Percentiles rank a stretch among this genome's conserved stretches.
Conservation (phyloP, 257 asterid species). For the Rehmannia glutinosa region DNA sequence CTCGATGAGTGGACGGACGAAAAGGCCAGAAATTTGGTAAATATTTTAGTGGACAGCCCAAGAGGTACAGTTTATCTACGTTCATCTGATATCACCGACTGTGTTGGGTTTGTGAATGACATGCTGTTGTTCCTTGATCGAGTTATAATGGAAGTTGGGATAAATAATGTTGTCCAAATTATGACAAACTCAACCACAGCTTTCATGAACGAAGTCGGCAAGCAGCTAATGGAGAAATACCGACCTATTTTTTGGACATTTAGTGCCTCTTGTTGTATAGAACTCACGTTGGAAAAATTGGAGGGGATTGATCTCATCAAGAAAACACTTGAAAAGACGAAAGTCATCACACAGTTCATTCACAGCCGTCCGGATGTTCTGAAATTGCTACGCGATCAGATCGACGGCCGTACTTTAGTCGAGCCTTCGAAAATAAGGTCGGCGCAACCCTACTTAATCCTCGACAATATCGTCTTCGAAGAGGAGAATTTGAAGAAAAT, state of each 20-base stretch:
- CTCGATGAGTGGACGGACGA: slow-evolving; percentile 56
- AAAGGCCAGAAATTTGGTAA: slow-evolving; percentile 32
- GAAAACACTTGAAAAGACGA: slow-evolving; percentile 42
- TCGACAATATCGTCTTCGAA: slow-evolving; percentile 47
- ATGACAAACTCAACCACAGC: slow-evolving; percentile 39
- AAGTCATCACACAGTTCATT: slow-evolving; percentile 35
- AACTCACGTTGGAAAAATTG: slow-evolving; percentile 58
- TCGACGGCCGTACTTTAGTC: slow-evolving; percentile 21
- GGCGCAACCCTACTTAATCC: slow-evolving; percentile 33
- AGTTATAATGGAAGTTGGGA: slow-evolving; percentile 41
- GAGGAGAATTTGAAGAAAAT: slow-evolving; percentile 23
- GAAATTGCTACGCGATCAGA: slow-evolving; percentile 24
- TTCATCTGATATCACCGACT: slow-evolving; percentile 36
- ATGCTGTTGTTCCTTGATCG: slow-evolving; percentile 27
- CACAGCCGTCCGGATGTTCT: slow-evolving; percentile 21
- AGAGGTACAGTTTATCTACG: slow-evolving; percentile 47
- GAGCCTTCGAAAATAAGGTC: slow-evolving; percentile 27
- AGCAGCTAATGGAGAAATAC: slow-evolving; percentile 32
- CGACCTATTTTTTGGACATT: slow-evolving; percentile 49
- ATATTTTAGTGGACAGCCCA: slow-evolving; percentile 45
- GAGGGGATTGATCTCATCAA: slow-evolving; percentile 9
- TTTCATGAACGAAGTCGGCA: slow-evolving; percentile 46
- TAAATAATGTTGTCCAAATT: slow-evolving; percentile 49
- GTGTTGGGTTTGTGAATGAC: slow-evolving; percentile 17
- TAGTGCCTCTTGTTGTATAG: slow-evolving; percentile 51